These are phyloP conservation scores for Uncinocarpus reesii DNA, from an alignment of 2,329 filamentous ascomycete species.

Conservation along the genomic window DNA sequence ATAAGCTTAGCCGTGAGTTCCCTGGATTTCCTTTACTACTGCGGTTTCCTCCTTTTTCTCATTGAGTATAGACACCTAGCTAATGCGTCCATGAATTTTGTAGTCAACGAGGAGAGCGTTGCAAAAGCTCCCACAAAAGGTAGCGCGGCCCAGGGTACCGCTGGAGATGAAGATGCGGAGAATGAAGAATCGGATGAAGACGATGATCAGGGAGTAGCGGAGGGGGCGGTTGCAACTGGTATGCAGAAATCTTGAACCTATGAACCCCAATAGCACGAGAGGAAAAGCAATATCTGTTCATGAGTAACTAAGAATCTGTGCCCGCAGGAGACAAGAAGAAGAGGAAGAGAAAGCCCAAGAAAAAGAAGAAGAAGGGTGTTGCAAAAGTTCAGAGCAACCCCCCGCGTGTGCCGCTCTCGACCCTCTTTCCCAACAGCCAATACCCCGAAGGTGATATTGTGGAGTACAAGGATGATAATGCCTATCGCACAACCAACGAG, in stretches of 20 bases:
- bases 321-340: slow-evolving; percentile 53
- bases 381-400: slow-evolving; percentile 66
- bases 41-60: neutral
- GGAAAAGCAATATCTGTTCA: neutral
- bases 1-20: slow-evolving; percentile 33
- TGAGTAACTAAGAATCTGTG: slow-evolving; percentile 3
- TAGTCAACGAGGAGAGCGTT: slow-evolving; percentile 34
- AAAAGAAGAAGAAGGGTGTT: slow-evolving; percentile 54
- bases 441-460: slow-evolving; percentile 72
- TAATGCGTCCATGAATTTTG: slow-evolving; percentile 8
- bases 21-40: neutral
- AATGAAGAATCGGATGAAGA: slow-evolving; percentile 48
- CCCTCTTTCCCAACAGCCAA: slow-evolving; percentile 59
- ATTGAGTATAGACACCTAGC: neutral
- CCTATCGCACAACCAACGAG: slow-evolving; percentile 68
- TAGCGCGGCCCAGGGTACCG: slow-evolving; percentile 26
- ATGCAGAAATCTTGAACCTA: slow-evolving; percentile 16
- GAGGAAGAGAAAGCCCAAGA: slow-evolving; percentile 75
- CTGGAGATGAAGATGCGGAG: slow-evolving; percentile 40
- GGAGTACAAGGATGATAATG: slow-evolving; percentile 67
- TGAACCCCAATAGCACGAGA: no score
- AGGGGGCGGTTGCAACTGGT: slow-evolving; percentile 34
- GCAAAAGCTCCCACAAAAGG: slow-evolving; percentile 20
- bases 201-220: slow-evolving; percentile 33
- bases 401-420: slow-evolving; percentile 61